These are phyloP conservation scores for Sarcodon aspratus DNA, from an alignment of 768 basidiomycete genomes.

Conservation along the genomic window DNA sequence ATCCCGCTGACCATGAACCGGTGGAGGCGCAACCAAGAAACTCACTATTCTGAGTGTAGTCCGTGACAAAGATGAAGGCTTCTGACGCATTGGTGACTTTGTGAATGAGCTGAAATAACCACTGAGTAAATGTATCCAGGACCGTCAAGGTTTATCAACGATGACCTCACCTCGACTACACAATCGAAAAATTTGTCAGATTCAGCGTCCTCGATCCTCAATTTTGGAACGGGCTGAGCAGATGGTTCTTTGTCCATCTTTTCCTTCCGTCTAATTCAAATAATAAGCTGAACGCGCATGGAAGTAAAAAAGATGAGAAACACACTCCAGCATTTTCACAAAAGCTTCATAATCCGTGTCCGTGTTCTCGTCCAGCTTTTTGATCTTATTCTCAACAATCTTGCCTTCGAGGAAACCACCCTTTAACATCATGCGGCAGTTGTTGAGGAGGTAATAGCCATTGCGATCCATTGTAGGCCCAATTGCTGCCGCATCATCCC, in stretches of 20 bases:
- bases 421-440: constrained; percentile 33
- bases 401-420: constrained; percentile 42
- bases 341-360: constrained; percentile 25
- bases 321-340: constrained; percentile 41
- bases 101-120: constrained; percentile 32
- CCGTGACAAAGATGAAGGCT: constrained; percentile 45
- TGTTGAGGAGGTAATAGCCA: constrained; percentile 37
- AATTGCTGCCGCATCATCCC: constrained; percentile 34
- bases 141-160: neutral
- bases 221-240: constrained; percentile 13
- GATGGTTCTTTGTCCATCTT: constrained; percentile 24
- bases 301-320: constrained; percentile 5
- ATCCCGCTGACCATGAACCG: constrained; percentile 28
- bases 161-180: constrained; percentile 39
- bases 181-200: constrained; percentile 38
- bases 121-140: constrained; percentile 1
- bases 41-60: constrained; percentile 44
- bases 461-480: constrained; percentile 37
- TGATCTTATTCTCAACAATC: constrained; percentile 33
- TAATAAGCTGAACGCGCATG: constrained; percentile 2
- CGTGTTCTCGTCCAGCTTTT: constrained; percentile 28
- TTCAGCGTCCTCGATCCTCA: constrained; percentile 36
- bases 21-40: constrained; percentile 21
- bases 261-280: constrained; percentile 37
- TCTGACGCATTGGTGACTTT: constrained; percentile 18